A percentile compares a stretch with the other conserved stretches of the same genome.
Evolutionary conservation across 441 rosid genomes (phyloP).

Genomic region (Sinapis alba): DNA sequence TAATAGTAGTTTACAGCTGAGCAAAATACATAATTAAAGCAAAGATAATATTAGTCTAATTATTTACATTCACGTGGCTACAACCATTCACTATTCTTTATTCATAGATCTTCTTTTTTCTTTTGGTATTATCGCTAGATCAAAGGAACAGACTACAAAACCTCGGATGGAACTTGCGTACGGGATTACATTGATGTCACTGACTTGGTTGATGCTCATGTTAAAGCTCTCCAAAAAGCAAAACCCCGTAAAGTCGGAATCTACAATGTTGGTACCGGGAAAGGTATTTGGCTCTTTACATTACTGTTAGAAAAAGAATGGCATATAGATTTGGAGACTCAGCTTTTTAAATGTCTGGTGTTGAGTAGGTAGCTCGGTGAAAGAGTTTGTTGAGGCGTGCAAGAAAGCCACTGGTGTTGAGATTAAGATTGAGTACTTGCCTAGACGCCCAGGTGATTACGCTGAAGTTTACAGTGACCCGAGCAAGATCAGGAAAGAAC

Average conservation of each 20-base stretch:
- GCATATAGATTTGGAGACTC: not conserved
- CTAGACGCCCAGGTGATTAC: conserved; percentile 93
- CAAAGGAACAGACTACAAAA: conserved; percentile 91
- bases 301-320: not conserved
- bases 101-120: conserved; percentile 15
- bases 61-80: conserved; percentile 34
- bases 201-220: conserved; percentile 95
- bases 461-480: conserved; percentile 93
- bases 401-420: conserved; percentile 84
- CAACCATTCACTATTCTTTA: conserved; percentile 5
- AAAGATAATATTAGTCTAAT: conserved; percentile 10
- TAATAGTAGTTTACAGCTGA: conserved; percentile 31
- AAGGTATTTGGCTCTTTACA: conserved; percentile 48
- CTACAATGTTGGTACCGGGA: conserved; percentile 96
- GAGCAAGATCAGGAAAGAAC: conserved; percentile 63
- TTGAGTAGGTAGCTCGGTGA: conserved; percentile 84
- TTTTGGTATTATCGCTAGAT: conserved; percentile 51
- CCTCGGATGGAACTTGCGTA: conserved; percentile 88
- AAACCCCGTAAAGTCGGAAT: conserved; percentile 78
- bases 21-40: conserved; percentile 32
- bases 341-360: conserved; percentile 11
- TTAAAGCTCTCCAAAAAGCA: conserved; percentile 88
- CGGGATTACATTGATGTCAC: conserved; percentile 96
- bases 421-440: conserved; percentile 73
- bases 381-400: conserved; percentile 96